A percentile compares a stretch with the other conserved stretches of the same genome.
phyloP scores from a whole-genome alignment of 1,139 yeast species.

The Arxiozyma heterogenica region DNA sequence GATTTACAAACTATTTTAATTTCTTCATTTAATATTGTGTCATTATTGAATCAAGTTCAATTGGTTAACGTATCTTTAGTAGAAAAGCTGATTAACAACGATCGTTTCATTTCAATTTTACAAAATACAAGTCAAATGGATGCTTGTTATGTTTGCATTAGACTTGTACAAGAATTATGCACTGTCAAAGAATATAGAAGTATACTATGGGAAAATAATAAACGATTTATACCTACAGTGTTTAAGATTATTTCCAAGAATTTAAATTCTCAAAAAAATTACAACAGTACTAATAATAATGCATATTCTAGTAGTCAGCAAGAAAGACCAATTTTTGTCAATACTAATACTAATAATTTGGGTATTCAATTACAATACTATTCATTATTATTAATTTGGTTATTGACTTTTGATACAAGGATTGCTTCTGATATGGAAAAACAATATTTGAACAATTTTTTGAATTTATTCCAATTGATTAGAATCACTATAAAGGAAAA shows the following conservation, averaged over 20 bases:
- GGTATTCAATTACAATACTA: slow-evolving; percentile 81
- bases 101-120: slow-evolving; percentile 19
- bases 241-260: slow-evolving; percentile 34
- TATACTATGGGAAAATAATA: slow-evolving; percentile 47
- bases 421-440: slow-evolving; percentile 46
- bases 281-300: not conserved
- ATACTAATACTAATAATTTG: slow-evolving; percentile 39
- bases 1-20: slow-evolving; percentile 24
- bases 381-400: slow-evolving; percentile 72
- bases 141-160: slow-evolving; percentile 26
- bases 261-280: slow-evolving; percentile 10
- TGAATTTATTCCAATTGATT: slow-evolving; percentile 53
- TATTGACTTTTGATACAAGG: slow-evolving; percentile 59
- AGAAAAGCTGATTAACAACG: slow-evolving; percentile 16
- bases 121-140: slow-evolving; percentile 24
- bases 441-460: slow-evolving; percentile 34
- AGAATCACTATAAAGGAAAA: slow-evolving; percentile 86
- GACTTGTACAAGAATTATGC: slow-evolving; percentile 32
- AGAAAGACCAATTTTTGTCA: slow-evolving; percentile 12
- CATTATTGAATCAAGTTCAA: slow-evolving; percentile 28
- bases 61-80: slow-evolving; percentile 17
- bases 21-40: slow-evolving; percentile 28
- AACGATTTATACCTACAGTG: slow-evolving; percentile 49
- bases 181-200: slow-evolving; percentile 50
- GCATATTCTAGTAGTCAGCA: not conserved